Evolutionary conservation across 257 asterid species (phyloP).

Genomic region (Ballota nigra): DNA sequence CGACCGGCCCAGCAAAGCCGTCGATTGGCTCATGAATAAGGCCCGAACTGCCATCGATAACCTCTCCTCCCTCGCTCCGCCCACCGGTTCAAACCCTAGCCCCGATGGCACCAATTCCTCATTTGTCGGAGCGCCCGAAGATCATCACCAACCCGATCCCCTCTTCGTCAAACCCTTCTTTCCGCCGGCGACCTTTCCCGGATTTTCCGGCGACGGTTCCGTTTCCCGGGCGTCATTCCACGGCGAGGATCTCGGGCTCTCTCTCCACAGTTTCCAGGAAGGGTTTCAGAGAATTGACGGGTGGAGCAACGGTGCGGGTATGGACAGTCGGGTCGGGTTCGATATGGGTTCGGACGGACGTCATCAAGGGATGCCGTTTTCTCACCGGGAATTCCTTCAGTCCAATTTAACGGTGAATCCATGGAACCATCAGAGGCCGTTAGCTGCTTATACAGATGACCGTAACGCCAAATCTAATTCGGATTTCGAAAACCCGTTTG

Average conservation of each 20-base stretch:
- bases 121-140: constrained; percentile 2
- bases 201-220: constrained; percentile 12
- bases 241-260: constrained; percentile 46
- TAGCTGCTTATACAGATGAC: constrained; percentile 16
- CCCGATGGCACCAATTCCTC: constrained; percentile 5
- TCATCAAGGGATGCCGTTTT: constrained; percentile 15
- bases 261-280: constrained; percentile 38
- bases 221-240: constrained; percentile 29
- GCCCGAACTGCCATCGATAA: constrained; percentile 51
- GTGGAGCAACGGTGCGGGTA: constrained; percentile 25
- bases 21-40: constrained; percentile 61
- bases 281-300: constrained; percentile 26
- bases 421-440: constrained; percentile 39
- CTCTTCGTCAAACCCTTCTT: constrained; percentile 36
- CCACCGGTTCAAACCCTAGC: constrained; percentile 29
- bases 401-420: constrained; percentile 35
- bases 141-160: too few species aligned
- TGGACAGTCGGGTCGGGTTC: constrained; percentile 33
- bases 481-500: constrained; percentile 32
- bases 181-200: too few species aligned
- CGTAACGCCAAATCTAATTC: constrained; percentile 20
- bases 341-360: constrained; percentile 17
- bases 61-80: constrained; percentile 23
- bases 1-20: constrained; percentile 65
- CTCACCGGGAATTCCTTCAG: constrained; percentile 48